Percentiles rank a stretch among this genome's conserved stretches.
phyloP scores from a whole-genome alignment of 2,329 filamentous ascomycete species.

The Verticillium longisporum region DNA sequence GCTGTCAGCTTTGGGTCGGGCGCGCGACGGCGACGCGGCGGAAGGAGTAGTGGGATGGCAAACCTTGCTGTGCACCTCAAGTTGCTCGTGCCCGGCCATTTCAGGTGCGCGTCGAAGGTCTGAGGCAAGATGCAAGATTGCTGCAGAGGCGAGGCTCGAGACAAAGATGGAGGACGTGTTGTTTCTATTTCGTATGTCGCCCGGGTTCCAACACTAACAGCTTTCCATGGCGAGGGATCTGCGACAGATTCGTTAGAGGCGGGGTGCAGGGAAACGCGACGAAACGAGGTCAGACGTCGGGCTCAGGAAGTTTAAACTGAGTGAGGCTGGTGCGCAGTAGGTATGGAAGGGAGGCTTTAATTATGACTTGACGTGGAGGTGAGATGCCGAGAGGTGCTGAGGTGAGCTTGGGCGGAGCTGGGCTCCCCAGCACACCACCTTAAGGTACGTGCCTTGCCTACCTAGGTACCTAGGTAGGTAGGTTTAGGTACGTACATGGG shows the following conservation, averaged over 20 bases:
- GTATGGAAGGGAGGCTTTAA: neutral
- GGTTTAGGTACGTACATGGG: too few relatives aligned
- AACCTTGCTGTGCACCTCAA: slow-evolving; percentile 97
- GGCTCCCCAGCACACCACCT: neutral
- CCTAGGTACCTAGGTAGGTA: too few relatives aligned
- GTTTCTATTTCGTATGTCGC: neutral
- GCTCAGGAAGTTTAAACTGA: neutral
- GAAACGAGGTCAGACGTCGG: neutral
- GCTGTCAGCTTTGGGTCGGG: slow-evolving; percentile 9
- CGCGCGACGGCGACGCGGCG: neutral
- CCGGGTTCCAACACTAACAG: neutral
- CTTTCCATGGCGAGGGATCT: neutral
- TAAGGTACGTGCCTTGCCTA: neutral
- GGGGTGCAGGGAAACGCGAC: neutral
- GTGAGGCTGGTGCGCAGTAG: neutral
- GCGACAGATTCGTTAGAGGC: neutral
- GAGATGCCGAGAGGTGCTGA: neutral
- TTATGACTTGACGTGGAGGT: neutral
- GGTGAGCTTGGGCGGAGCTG: neutral
- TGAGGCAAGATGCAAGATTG: neutral
- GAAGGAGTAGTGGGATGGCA: slow-evolving; percentile 15
- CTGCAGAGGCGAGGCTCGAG: neutral
- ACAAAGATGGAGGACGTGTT: neutral
- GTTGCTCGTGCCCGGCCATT: slow-evolving; percentile 94
- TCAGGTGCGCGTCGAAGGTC: slow-evolving; percentile 10